A percentile compares a stretch with the other conserved stretches of the same genome.
Evolutionary conservation across 768 basidiomycete genomes (phyloP).

Genomic region (Harrya chromipes): DNA sequence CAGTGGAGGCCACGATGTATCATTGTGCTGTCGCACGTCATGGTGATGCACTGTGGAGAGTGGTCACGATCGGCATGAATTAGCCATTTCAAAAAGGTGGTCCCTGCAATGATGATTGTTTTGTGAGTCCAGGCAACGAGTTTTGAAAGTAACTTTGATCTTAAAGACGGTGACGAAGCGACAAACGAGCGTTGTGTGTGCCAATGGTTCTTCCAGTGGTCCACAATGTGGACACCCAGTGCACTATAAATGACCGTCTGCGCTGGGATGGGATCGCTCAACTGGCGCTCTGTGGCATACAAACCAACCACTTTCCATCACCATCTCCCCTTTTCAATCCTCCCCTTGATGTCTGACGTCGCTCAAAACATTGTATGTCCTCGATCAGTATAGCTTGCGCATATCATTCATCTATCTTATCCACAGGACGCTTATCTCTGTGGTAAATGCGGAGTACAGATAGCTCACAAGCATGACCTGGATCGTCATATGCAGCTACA

Average conservation of each 20-base stretch:
- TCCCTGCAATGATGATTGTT: too few species aligned
- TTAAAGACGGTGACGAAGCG: too few species aligned
- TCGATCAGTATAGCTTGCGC: neutral
- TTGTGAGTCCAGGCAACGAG: too few species aligned
- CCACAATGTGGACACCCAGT: neutral
- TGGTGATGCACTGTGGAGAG: too few species aligned
- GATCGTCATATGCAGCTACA: slow-evolving; percentile 28
- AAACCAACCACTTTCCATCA: too few species aligned
- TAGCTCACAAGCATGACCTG: slow-evolving; percentile 27
- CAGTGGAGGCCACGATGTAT: too few species aligned
- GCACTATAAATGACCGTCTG: slow-evolving; percentile 20
- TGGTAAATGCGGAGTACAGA: slow-evolving; percentile 5
- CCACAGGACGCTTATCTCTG: slow-evolving; percentile 15
- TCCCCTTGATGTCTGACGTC: neutral
- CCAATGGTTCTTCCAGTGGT: slow-evolving; percentile 24
- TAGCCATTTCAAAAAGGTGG: too few species aligned
- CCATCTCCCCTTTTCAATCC: neutral
- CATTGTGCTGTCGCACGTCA: too few species aligned
- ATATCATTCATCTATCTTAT: neutral
- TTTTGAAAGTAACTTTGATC: too few species aligned
- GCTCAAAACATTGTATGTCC: slow-evolving; percentile 3
- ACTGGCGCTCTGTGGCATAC: neutral
- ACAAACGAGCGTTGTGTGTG: too few species aligned
- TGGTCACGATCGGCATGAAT: too few species aligned
- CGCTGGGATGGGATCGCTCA: slow-evolving; percentile 2